A percentile compares a stretch with the other conserved stretches of the same genome.
phyloP scores from a whole-genome alignment of 2,329 filamentous ascomycete species.

The Microdochium trichocladiopsis region DNA sequence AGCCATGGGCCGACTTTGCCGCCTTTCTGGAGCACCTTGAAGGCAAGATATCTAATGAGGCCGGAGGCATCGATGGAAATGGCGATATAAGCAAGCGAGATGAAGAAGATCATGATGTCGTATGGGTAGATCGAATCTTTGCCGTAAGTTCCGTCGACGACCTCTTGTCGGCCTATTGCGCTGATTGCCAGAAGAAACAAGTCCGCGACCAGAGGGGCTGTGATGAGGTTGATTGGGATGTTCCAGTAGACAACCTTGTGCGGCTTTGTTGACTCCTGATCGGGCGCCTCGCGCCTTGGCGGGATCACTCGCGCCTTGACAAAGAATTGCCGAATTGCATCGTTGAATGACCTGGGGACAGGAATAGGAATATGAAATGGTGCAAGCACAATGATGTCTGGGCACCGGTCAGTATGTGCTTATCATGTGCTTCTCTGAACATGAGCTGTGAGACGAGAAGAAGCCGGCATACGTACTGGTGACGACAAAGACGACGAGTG shows the following conservation, averaged over 20 bases:
- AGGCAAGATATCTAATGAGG: constrained; percentile 62
- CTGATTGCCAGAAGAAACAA: constrained; percentile 63
- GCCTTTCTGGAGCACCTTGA: constrained; percentile 61
- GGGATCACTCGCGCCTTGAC: constrained; percentile 43
- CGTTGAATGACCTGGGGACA: constrained; percentile 43
- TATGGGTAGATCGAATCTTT: constrained; percentile 59
- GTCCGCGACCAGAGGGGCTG: constrained; percentile 63
- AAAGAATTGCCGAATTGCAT: constrained; percentile 35
- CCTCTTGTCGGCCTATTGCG: constrained; percentile 60
- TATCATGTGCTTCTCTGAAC: constrained; percentile 1
- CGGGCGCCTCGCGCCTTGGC: constrained; percentile 17
- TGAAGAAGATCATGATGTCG: constrained; percentile 70
- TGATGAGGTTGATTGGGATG: constrained; percentile 65
- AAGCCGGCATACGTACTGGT: constrained; percentile 50
- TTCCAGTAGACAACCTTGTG: constrained; percentile 34
- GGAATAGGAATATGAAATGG: constrained; percentile 60
- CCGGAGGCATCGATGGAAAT: constrained; percentile 73
- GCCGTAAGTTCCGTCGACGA: constrained; percentile 61
- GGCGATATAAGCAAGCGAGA: constrained; percentile 68
- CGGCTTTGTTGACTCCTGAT: background rate
- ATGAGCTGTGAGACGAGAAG: too few relatives aligned
- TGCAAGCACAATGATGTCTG: constrained; percentile 63
- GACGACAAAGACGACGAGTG: constrained; percentile 60
- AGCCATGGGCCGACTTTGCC: constrained; percentile 60
- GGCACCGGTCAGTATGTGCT: constrained; percentile 3